Percentiles rank a stretch among this genome's conserved stretches.
Evolutionary conservation across 2,329 filamentous ascomycete species (phyloP).

Genomic region (Zalaria sp.): DNA sequence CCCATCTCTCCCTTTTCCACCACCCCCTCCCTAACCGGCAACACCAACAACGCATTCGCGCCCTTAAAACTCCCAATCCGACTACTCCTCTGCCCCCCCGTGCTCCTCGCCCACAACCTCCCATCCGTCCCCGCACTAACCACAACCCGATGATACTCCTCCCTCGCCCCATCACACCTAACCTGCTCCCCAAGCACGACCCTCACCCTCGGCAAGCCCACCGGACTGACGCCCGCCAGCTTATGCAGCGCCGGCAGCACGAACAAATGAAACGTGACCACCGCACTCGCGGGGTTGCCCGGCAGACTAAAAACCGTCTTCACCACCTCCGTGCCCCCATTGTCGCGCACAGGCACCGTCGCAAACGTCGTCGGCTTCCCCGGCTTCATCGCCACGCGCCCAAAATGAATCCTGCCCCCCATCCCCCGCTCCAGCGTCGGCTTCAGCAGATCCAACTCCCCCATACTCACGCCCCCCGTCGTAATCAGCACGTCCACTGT

Average conservation of each 20-base stretch:
- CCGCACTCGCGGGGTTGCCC: constrained; percentile 83
- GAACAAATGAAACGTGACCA: constrained; percentile 90
- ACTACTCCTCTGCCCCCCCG: constrained; percentile 80
- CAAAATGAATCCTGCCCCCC: constrained; percentile 90
- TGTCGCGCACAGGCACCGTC: constrained; percentile 53
- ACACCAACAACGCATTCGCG: constrained; percentile 73
- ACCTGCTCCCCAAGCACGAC: constrained; percentile 63
- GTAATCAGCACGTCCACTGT: constrained; percentile 74
- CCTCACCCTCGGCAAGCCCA: constrained; percentile 57
- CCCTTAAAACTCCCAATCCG: constrained; percentile 76
- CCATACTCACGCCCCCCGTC: constrained; percentile 93
- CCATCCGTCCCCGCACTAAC: constrained; percentile 53
- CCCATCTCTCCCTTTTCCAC: constrained; percentile 55
- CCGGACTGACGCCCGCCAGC: constrained; percentile 51
- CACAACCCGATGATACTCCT: constrained; percentile 82
- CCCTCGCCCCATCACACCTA: constrained; percentile 55
- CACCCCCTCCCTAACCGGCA: constrained; percentile 48
- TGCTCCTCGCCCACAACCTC: constrained; percentile 59
- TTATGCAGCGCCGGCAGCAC: constrained; percentile 77
- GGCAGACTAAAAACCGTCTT: constrained; percentile 81
- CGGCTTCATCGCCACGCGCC: constrained; percentile 92
- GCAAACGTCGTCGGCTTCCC: constrained; percentile 97
- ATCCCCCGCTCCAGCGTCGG: constrained; percentile 84
- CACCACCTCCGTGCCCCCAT: constrained; percentile 38
- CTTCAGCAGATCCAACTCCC: constrained; percentile 90